Percentiles rank a stretch among this genome's conserved stretches.
Evolutionary conservation across 2,329 filamentous ascomycete species (phyloP).

Genomic region (Penicillium vulpinum): DNA sequence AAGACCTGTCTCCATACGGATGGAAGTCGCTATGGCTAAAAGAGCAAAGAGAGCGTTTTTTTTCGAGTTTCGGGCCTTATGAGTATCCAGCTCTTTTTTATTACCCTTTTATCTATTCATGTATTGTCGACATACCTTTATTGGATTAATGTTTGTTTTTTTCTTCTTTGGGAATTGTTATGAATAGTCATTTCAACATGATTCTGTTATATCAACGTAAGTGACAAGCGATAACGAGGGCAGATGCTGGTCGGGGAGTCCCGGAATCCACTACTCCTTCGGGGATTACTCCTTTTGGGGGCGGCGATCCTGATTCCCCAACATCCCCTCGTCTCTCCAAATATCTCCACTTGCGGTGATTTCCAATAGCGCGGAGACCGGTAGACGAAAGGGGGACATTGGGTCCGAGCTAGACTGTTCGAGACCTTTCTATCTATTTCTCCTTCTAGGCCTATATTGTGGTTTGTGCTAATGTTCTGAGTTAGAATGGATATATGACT

Average conservation of each 20-base stretch:
- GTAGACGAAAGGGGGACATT: not conserved
- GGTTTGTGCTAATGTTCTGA: too few species aligned
- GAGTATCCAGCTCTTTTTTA: not conserved
- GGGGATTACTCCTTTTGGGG: too few species aligned
- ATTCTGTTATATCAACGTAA: too few species aligned
- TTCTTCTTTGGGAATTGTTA: constrained; percentile 4
- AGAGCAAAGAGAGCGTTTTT: constrained; percentile 6
- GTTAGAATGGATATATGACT: too few species aligned
- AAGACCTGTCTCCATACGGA: not conserved
- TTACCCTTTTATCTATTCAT: not conserved
- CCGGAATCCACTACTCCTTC: too few species aligned
- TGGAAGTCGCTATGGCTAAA: constrained; percentile 4
- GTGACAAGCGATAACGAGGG: too few species aligned
- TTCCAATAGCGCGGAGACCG: not conserved
- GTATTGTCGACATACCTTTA: not conserved
- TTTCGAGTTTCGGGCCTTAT: constrained; percentile 1
- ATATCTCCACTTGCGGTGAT: not conserved
- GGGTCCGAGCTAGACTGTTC: not conserved
- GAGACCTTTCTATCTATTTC: not conserved
- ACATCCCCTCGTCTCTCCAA: not conserved
- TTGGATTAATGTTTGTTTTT: not conserved
- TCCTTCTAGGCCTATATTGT: too few species aligned
- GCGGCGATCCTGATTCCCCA: not conserved
- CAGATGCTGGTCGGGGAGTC: too few species aligned
- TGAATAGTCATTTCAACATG: too few species aligned